These are phyloP conservation scores for Tephrocybe sp. DNA, from an alignment of 768 basidiomycete genomes.

Conservation along the genomic window DNA sequence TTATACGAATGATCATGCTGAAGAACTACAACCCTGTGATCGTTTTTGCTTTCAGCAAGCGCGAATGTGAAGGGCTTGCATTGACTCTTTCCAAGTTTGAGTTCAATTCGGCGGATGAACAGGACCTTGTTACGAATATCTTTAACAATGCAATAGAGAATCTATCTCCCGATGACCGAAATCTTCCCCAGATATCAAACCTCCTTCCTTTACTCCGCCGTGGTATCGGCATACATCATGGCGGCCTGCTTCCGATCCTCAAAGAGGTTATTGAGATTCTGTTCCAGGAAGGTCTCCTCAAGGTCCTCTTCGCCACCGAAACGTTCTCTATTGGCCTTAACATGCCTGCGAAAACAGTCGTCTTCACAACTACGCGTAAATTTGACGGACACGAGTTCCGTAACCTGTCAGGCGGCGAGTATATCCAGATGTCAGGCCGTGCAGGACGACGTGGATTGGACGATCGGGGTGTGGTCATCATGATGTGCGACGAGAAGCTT, in stretches of 20 bases:
- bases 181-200: slow-evolving; percentile 90
- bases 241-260: slow-evolving; percentile 92
- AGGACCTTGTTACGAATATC: slow-evolving; percentile 79
- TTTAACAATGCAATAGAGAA: slow-evolving; percentile 95
- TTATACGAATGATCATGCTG: slow-evolving; percentile 96
- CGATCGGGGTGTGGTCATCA: slow-evolving; percentile 97
- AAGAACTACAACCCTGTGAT: slow-evolving; percentile 99
- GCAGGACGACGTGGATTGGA: slow-evolving; percentile 96
- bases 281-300: slow-evolving; percentile 97
- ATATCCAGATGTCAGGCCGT: slow-evolving; percentile 99
- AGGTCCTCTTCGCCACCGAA: slow-evolving; percentile 97
- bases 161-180: slow-evolving; percentile 80
- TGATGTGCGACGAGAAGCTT: slow-evolving; percentile 99
- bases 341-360: slow-evolving; percentile 99
- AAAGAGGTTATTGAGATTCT: slow-evolving; percentile 99
- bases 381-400: slow-evolving; percentile 96
- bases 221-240: slow-evolving; percentile 98
- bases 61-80: slow-evolving; percentile 94
- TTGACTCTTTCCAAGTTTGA: slow-evolving; percentile 93
- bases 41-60: slow-evolving; percentile 96
- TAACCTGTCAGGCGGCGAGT: slow-evolving; percentile 91
- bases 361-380: slow-evolving; percentile 93
- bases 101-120: slow-evolving; percentile 91
- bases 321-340: slow-evolving; percentile 98
- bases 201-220: slow-evolving; percentile 90